phyloP scores from a whole-genome alignment of 768 basidiomycete species.

The Punctularia strigosozonata region DNA sequence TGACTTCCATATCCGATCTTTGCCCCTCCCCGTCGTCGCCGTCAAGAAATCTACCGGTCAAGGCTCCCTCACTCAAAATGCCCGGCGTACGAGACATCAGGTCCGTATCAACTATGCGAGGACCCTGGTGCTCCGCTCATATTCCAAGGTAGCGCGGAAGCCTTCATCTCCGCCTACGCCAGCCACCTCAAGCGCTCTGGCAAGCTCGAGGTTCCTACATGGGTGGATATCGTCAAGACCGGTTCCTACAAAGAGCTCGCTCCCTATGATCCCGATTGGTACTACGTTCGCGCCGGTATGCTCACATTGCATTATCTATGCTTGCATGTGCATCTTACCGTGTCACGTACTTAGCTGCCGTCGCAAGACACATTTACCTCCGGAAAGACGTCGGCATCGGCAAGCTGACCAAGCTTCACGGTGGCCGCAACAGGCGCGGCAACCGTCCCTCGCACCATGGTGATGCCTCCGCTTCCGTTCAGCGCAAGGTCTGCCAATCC shows the following conservation, averaged over 20 bases:
- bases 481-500: constrained; percentile 93
- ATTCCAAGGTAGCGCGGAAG: constrained; percentile 64
- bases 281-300: constrained; percentile 94
- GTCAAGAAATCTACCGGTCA: constrained; percentile 2
- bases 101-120: constrained; percentile 23
- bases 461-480: constrained; percentile 74
- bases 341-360: constrained; percentile 49
- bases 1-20: constrained; percentile 4
- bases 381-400: constrained; percentile 95
- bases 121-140: too few relatives aligned
- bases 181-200: constrained; percentile 96
- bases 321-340: neutral
- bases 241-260: constrained; percentile 96
- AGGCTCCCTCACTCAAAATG: constrained; percentile 20
- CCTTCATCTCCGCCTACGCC: constrained; percentile 89
- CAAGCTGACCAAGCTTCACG: constrained; percentile 91
- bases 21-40: constrained; percentile 5
- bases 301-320: constrained; percentile 9
- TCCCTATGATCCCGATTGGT: constrained; percentile 99
- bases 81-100: constrained; percentile 35
- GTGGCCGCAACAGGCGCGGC: constrained; percentile 90
- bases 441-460: constrained; percentile 95
- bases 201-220: constrained; percentile 97
- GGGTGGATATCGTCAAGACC: constrained; percentile 99
- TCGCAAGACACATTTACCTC: constrained; percentile 99